Evolutionary conservation across 345 rosid genomes (phyloP).

Genomic region (Kernera saxatilis): DNA sequence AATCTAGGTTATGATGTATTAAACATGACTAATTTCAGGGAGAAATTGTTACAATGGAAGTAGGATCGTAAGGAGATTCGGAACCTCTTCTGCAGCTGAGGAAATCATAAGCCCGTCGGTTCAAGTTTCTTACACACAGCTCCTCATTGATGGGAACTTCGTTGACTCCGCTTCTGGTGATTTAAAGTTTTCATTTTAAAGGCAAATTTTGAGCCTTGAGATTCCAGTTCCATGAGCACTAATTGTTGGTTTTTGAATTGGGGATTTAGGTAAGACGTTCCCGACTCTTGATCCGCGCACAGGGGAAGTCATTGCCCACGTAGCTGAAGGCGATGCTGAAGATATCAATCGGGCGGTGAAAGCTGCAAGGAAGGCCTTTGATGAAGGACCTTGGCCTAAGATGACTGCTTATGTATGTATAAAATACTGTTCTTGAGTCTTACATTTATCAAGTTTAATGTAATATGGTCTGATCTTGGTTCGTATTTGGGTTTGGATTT

Average conservation of each 20-base stretch:
- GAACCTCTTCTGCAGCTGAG: conserved; percentile 65
- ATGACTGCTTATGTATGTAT: conserved; percentile 74
- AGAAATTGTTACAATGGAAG: conserved; percentile 28
- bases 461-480: conserved; percentile 1
- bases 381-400: conserved; percentile 96
- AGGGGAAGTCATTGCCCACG: conserved; percentile 77
- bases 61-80: conserved; percentile 38
- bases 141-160: conserved; percentile 74
- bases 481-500: conserved; percentile 1
- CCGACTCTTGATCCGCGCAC: conserved; percentile 88
- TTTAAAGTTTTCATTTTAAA: conserved; percentile 15
- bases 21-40: conserved; percentile 33
- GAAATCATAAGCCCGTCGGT: conserved; percentile 64
- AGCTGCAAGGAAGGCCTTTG: conserved; percentile 97
- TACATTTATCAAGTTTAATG: background rate
- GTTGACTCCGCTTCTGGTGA: conserved; percentile 90
- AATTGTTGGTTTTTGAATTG: background rate
- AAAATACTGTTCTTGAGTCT: background rate
- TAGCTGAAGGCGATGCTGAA: conserved; percentile 95
- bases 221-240: background rate
- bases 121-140: conserved; percentile 57
- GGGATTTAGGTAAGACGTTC: conserved; percentile 58
- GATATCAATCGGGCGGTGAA: conserved; percentile 77
- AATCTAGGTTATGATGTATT: background rate
- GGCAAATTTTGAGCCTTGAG: background rate